Conservation (phyloP, 1,284 basidiomycete species). For the Psilocybe mexicana region DNA sequence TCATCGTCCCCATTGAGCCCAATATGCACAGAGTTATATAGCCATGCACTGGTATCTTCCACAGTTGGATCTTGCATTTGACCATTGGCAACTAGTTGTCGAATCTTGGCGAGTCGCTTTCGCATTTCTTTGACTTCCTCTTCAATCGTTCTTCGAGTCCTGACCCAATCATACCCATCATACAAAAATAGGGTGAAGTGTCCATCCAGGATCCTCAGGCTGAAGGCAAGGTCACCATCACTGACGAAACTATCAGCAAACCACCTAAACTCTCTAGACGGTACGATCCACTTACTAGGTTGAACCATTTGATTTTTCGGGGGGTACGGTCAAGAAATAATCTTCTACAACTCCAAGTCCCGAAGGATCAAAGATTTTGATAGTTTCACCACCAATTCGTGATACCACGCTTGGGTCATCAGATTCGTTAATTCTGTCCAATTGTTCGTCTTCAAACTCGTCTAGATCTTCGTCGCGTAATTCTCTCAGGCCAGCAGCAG, state of each 20-base stretch:
- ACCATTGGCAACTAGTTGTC: slow-evolving; percentile 91
- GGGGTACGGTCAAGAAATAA: slow-evolving; percentile 69
- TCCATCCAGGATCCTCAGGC: slow-evolving; percentile 59
- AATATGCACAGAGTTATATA: slow-evolving; percentile 94
- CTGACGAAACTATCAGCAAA: slow-evolving; percentile 30
- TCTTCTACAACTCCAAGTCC: slow-evolving; percentile 66
- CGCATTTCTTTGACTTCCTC: slow-evolving; percentile 88
- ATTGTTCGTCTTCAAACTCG: slow-evolving; percentile 56
- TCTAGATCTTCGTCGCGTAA: slow-evolving; percentile 71
- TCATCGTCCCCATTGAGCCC: slow-evolving; percentile 76
- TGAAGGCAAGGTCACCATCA: slow-evolving; percentile 48
- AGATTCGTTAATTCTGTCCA: slow-evolving; percentile 29
- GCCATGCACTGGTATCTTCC: slow-evolving; percentile 75
- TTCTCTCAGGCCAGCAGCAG: slow-evolving; percentile 74
- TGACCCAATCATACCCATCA: slow-evolving; percentile 92
- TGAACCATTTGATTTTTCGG: slow-evolving; percentile 47
- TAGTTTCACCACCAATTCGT: slow-evolving; percentile 79
- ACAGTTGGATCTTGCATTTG: slow-evolving; percentile 83
- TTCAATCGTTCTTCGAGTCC: slow-evolving; percentile 86
- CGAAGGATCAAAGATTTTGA: slow-evolving; percentile 69
- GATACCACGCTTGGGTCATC: slow-evolving; percentile 46
- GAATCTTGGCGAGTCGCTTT: slow-evolving; percentile 84
- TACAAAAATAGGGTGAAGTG: slow-evolving; percentile 74
- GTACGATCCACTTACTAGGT: slow-evolving; percentile 42
- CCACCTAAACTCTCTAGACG: too few species aligned